phyloP scores from a whole-genome alignment of 2,329 filamentous ascomycete genomes.

The Colletotrichum tanaceti region DNA sequence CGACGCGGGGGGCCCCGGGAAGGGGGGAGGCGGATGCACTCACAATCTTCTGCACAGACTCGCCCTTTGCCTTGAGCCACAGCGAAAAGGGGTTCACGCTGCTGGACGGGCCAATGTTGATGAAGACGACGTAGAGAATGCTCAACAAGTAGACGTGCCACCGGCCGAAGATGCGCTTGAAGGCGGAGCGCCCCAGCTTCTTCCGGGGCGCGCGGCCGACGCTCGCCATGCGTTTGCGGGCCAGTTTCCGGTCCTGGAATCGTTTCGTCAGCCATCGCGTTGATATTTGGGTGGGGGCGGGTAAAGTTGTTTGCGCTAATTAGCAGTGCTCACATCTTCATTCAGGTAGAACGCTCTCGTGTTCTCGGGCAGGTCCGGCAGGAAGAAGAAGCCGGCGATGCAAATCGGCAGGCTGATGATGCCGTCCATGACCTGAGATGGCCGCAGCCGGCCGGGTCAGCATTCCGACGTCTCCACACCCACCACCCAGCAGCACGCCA shows the following conservation, averaged over 20 bases:
- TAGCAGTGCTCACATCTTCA: conserved; percentile 13
- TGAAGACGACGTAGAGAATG: conserved; percentile 56
- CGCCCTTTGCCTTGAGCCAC: conserved; percentile 56
- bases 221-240: conserved; percentile 42
- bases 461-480: background rate
- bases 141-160: conserved; percentile 54
- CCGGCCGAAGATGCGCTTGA: conserved; percentile 33
- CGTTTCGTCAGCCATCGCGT: background rate
- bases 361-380: conserved; percentile 49
- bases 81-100: conserved; percentile 53
- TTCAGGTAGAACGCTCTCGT: conserved; percentile 47
- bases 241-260: conserved; percentile 16
- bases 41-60: conserved; percentile 62
- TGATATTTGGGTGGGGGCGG: fast-evolving
- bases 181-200: conserved; percentile 56
- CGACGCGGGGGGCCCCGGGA: too few species aligned
- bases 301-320: too few species aligned
- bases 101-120: conserved; percentile 59
- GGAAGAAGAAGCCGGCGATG: conserved; percentile 52
- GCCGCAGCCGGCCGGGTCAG: conserved; percentile 1
- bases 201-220: conserved; percentile 64
- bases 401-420: conserved; percentile 56
- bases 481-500: conserved; percentile 16
- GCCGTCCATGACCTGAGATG: conserved; percentile 54
- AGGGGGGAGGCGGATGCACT: conserved; percentile 51